Evolutionary conservation across 352 stramenopile genomes (phyloP), one percentile per base, ranked within the genome.

Genomic region (Phytophthora litchii): DNA sequence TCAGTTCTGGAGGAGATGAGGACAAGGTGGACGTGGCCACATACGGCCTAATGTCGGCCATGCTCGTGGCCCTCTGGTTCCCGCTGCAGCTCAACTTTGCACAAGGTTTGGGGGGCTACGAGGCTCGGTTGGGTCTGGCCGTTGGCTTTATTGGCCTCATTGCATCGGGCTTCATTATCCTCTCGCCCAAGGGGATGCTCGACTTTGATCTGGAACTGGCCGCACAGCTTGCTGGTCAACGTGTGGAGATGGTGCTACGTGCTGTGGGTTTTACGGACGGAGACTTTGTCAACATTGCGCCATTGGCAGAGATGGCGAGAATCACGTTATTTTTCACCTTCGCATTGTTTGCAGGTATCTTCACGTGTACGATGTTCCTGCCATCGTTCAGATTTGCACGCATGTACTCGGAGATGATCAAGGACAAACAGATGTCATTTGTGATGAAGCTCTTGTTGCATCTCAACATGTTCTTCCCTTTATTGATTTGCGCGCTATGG

Each of bases 351-450:
- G 81, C 79, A 0, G 84, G 65, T 4, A 45, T 88, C 10, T 88
- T 91, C 47, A 78, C 78, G 14, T 75, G 66, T 63, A 91, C 81
- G 27, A 71, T 66, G 25, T 90, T 93, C 48, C 53, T 93, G 8
- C 84, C 84, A 14, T 79, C 74, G 3, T 91, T 93, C 40, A 74
- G 84, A 42, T 93, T 93, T 45, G 78, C 84, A 16, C 79, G 84
- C 41, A 93, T 91, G 74, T 93, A 93, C 64, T 64, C 60, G 42
- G 84, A 86, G 50, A 81, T 91, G 73, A 79, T 80, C 37, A 74
- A 72, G 11, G 73, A 83, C 55, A 63, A 67, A 19, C 58, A 72
- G 32, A 68, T 59, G 9, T 69, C 61, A 0, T 20, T 58, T 0
- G 6, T 60, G 9, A 69, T 55, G 32, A 90, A 87, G 54, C 17